Percentiles rank a stretch among this genome's conserved stretches.
Evolutionary conservation across 2,329 filamentous ascomycete genomes (phyloP).

Genomic region (Pyrenophora seminiperda): DNA sequence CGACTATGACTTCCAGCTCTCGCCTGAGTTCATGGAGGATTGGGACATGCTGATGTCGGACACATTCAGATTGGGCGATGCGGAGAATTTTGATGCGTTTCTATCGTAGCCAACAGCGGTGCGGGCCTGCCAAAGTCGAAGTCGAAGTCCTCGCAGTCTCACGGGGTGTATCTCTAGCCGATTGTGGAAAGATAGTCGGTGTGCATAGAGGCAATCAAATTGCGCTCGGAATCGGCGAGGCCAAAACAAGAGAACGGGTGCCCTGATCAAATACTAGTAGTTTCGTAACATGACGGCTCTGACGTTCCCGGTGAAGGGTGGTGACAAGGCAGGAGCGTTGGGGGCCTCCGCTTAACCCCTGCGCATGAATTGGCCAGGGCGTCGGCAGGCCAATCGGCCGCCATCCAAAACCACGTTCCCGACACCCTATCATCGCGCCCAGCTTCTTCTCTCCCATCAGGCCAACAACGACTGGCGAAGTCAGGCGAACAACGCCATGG

Average conservation of each 20-base stretch:
- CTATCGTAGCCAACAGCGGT: not conserved
- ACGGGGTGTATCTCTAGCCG: too few relatives aligned
- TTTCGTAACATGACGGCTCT: slow-evolving; percentile 12
- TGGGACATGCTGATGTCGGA: slow-evolving; percentile 27
- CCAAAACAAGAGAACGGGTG: not conserved
- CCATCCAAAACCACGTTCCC: slow-evolving; percentile 9
- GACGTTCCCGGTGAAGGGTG: not conserved
- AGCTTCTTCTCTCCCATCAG: slow-evolving; percentile 10
- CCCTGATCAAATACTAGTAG: not conserved
- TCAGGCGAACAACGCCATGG: slow-evolving; percentile 5
- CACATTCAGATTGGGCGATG: slow-evolving; percentile 17
- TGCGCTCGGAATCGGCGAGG: not conserved
- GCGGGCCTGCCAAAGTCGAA: not conserved
- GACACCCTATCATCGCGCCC: slow-evolving; percentile 1
- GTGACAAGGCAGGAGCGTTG: not conserved
- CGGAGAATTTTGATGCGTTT: slow-evolving; percentile 9
- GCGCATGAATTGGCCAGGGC: slow-evolving; percentile 17
- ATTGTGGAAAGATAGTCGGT: too few relatives aligned
- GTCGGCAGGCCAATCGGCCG: slow-evolving; percentile 19
- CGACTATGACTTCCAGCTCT: slow-evolving; percentile 12
- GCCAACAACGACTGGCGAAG: slow-evolving; percentile 1
- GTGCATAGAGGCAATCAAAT: too few relatives aligned
- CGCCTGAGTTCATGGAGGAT: slow-evolving; percentile 21
- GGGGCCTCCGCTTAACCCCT: slow-evolving; percentile 9
- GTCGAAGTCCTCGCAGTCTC: too few relatives aligned